Conservation (phyloP, 148 eudicot species). For the Hydrangea macrophylla region DNA sequence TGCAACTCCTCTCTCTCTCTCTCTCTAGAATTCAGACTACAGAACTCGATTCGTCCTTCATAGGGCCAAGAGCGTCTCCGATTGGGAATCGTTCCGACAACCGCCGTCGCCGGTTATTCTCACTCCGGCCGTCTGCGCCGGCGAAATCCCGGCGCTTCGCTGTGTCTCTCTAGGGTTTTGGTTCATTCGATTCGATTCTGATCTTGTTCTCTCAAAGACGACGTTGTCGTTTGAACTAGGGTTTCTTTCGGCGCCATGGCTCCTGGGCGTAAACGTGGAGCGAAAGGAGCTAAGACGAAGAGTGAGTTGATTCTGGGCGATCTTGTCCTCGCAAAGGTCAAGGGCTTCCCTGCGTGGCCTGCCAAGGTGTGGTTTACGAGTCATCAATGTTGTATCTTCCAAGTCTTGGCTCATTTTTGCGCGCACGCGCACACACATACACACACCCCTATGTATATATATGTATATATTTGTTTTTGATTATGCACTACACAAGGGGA, state of each 20-base stretch:
- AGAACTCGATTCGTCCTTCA: too few relatives aligned
- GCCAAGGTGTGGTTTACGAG: slow-evolving; percentile 57
- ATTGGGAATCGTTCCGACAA: too few relatives aligned
- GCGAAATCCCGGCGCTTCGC: neutral
- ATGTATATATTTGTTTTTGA: neutral
- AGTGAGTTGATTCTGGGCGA: slow-evolving; percentile 69
- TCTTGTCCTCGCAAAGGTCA: slow-evolving; percentile 97
- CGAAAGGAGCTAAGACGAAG: slow-evolving; percentile 44
- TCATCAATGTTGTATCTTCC: neutral
- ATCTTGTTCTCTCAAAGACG: neutral
- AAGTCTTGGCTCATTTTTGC: neutral
- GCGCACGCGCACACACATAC: too few relatives aligned
- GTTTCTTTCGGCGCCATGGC: slow-evolving; percentile 52
- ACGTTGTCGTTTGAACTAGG: slow-evolving; percentile 7
- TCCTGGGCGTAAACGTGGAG: slow-evolving; percentile 77
- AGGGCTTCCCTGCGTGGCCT: slow-evolving; percentile 95
- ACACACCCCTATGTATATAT: neutral
- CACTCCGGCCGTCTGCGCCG: neutral
- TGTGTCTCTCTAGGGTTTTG: neutral
- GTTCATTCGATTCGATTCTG: neutral
- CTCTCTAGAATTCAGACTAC: too few relatives aligned
- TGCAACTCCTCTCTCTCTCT: too few relatives aligned
- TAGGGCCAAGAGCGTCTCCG: too few relatives aligned
- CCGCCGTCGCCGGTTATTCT: neutral
- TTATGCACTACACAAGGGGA: neutral